These are phyloP conservation scores for Rhizopogon vinicolor DNA, from an alignment of 768 basidiomycete species.

Conservation along the genomic window DNA sequence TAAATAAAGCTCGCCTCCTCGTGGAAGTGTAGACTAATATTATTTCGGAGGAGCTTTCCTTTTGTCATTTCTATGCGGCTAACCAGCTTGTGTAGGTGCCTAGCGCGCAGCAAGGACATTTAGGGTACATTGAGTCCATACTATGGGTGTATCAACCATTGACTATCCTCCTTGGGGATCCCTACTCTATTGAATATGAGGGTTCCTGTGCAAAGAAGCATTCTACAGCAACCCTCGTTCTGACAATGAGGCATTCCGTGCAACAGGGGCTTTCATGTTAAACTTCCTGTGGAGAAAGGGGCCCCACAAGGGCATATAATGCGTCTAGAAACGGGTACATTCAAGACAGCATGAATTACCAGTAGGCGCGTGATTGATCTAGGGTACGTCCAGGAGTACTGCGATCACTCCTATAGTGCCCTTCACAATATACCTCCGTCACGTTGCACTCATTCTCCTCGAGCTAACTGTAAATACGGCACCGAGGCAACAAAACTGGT, in stretches of 20 bases:
- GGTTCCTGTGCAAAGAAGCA: neutral
- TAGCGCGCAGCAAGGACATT: neutral
- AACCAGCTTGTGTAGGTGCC: neutral
- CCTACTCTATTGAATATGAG: neutral
- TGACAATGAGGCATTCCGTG: neutral
- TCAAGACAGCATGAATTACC: neutral
- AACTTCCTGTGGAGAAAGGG: neutral
- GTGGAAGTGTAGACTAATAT: neutral
- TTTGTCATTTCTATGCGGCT: neutral
- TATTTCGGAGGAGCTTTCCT: neutral
- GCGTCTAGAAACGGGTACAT: neutral
- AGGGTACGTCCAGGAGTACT: neutral
- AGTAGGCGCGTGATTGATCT: neutral
- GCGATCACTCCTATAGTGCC: too few relatives aligned
- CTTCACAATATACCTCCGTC: too few relatives aligned
- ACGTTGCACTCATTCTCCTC: too few relatives aligned
- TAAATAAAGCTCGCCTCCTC: neutral
- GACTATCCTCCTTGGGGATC: neutral
- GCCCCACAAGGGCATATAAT: neutral
- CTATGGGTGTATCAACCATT: too few relatives aligned
- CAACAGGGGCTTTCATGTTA: neutral
- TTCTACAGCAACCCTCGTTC: neutral
- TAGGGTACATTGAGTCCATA: neutral
- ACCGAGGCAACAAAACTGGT: too few relatives aligned
- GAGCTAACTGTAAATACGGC: too few relatives aligned